phyloP scores from a whole-genome alignment of 2,329 filamentous ascomycete species.

The Penicillium janthinellum region DNA sequence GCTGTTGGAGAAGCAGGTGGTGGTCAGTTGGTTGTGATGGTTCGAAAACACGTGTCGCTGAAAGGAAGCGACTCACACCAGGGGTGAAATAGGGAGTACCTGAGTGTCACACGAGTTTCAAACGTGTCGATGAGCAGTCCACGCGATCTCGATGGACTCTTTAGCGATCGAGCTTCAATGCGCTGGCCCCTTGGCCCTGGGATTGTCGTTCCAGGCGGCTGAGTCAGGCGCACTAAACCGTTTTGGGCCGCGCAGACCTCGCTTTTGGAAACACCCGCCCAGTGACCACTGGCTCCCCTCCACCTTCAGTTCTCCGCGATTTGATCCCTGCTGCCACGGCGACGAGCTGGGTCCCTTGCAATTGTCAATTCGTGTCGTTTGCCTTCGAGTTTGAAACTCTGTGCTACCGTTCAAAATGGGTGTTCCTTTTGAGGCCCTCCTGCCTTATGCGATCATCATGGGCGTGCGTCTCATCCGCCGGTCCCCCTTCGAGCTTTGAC shows the following conservation, averaged over 20 bases:
- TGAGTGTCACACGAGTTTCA: constrained; percentile 21
- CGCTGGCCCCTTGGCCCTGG: constrained; percentile 37
- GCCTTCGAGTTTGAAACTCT: background rate
- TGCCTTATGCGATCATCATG: constrained; percentile 66
- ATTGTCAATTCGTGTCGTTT: background rate
- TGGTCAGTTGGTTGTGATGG: constrained; percentile 19
- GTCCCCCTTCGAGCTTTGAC: constrained; percentile 19
- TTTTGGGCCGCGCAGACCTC: constrained; percentile 35
- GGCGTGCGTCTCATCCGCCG: constrained; percentile 51
- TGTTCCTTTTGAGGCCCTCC: constrained; percentile 66
- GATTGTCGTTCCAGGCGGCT: constrained; percentile 41
- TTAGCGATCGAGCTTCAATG: constrained; percentile 34
- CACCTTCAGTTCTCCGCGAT: constrained; percentile 24
- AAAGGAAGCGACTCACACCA: constrained; percentile 18
- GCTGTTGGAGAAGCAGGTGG: constrained; percentile 20
- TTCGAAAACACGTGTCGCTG: constrained; percentile 25
- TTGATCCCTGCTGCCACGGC: constrained; percentile 8
- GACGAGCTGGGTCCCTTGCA: constrained; percentile 11
- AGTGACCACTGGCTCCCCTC: constrained; percentile 8
- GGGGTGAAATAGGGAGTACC: constrained; percentile 2
- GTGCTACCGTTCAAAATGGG: constrained; percentile 51
- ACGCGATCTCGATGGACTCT: constrained; percentile 21
- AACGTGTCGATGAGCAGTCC: constrained; percentile 32
- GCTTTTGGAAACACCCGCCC: constrained; percentile 16
- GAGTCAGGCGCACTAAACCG: constrained; percentile 40